Conservation (phyloP, 2,329 filamentous ascomycete genomes). For the Coniella vitis region DNA sequence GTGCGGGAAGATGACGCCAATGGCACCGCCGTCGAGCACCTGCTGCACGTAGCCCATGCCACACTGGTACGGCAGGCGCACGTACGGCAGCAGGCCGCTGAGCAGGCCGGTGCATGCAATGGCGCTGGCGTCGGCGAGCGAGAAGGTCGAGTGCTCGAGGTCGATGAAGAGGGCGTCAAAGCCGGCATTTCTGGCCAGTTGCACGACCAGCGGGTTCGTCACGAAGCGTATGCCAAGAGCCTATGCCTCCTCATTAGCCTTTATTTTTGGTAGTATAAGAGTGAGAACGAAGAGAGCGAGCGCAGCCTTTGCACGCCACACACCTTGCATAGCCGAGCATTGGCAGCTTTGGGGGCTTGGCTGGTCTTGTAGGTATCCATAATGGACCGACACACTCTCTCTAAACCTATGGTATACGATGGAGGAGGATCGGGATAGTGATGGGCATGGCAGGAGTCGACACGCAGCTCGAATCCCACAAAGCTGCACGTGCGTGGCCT, state of each 20-base stretch:
- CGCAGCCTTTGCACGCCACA: no score
- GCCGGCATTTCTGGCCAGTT: slow-evolving; percentile 27
- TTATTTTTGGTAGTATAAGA: no score
- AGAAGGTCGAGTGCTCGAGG: slow-evolving; percentile 29
- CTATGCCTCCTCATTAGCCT: slow-evolving; percentile 14
- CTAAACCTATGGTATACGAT: no score
- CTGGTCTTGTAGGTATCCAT: no score
- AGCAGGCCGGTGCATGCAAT: slow-evolving; percentile 23
- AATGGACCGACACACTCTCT: no score
- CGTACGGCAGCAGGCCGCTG: slow-evolving; percentile 25
- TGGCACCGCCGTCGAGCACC: slow-evolving; percentile 27
- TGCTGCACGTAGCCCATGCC: slow-evolving; percentile 27
- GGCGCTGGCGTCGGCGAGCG: slow-evolving; percentile 24
- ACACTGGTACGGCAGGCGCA: slow-evolving; percentile 28
- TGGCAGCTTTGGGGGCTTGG: not conserved
- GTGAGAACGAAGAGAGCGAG: no score
- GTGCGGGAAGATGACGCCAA: slow-evolving; percentile 27
- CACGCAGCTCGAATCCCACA: no score
- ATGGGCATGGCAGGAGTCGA: no score
- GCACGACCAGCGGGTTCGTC: slow-evolving; percentile 23
- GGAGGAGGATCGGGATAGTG: no score
- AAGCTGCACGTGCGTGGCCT: no score
- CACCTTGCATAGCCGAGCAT: slow-evolving; percentile 1
- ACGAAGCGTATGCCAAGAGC: slow-evolving; percentile 25
- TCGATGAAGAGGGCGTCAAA: slow-evolving; percentile 33